Evolutionary conservation across 2,329 filamentous ascomycete species (phyloP).

Genomic region (Magnaporthales sp.): DNA sequence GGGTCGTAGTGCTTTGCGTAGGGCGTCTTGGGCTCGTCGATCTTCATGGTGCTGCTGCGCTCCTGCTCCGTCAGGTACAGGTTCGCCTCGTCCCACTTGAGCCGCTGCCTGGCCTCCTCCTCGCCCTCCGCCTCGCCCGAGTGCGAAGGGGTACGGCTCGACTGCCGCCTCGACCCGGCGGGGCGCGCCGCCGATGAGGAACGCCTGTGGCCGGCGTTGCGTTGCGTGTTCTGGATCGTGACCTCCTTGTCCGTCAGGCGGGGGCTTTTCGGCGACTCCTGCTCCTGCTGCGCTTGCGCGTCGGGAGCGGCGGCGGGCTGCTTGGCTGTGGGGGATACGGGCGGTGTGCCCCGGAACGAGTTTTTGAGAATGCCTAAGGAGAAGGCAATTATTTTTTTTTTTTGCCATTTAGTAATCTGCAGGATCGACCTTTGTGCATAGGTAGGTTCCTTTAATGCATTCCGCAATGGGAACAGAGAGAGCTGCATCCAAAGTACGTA

Average conservation of each 20-base stretch:
- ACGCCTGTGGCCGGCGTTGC: conserved; percentile 83
- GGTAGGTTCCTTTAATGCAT: background rate
- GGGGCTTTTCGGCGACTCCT: conserved; percentile 31
- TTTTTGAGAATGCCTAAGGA: conserved; percentile 85
- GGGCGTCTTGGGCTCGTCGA: conserved; percentile 95
- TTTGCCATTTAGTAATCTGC: background rate
- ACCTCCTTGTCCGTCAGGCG: conserved; percentile 69
- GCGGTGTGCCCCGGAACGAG: conserved; percentile 57
- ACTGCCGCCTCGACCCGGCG: conserved; percentile 62
- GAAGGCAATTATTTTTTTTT: background rate
- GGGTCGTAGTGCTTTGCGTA: conserved; percentile 92
- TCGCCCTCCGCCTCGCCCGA: conserved; percentile 27
- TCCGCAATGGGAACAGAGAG: background rate
- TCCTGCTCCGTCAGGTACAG: conserved; percentile 96
- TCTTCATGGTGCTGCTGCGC: conserved; percentile 95
- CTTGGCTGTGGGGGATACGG: conserved; percentile 32
- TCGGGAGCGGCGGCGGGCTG: conserved; percentile 14
- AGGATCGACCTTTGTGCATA: no score
- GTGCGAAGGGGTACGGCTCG: conserved; percentile 38
- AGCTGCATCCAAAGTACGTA: conserved; percentile 15
- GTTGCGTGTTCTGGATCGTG: conserved; percentile 86
- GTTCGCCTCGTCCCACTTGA: conserved; percentile 99
- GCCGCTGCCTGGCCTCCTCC: conserved; percentile 51
- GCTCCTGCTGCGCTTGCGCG: background rate
- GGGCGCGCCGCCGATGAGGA: conserved; percentile 67